These are phyloP conservation scores for Candolleomyces efflorescens DNA, from an alignment of 768 basidiomycete genomes.

Conservation along the genomic window DNA sequence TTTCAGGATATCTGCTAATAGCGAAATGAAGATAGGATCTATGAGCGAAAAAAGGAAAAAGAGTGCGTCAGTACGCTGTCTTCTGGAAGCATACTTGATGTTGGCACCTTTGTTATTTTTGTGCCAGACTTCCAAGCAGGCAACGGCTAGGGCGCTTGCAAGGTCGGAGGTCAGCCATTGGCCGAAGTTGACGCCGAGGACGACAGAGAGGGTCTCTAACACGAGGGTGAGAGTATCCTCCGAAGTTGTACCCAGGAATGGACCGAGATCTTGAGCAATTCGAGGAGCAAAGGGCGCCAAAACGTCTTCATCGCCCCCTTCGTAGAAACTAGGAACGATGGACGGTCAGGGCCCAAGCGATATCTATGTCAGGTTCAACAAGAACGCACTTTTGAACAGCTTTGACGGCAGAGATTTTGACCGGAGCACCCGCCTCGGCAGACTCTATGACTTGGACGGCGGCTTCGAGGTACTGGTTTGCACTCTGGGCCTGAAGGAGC, in stretches of 20 bases:
- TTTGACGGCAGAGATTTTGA: slow-evolving; percentile 93
- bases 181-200: slow-evolving; percentile 69
- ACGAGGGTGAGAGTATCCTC: slow-evolving; percentile 89
- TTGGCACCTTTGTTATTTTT: slow-evolving; percentile 77
- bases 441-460: slow-evolving; percentile 84
- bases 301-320: slow-evolving; percentile 55
- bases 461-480: slow-evolving; percentile 83
- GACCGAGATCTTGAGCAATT: slow-evolving; percentile 78
- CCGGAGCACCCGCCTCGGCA: slow-evolving; percentile 65
- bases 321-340: slow-evolving; percentile 58
- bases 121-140: slow-evolving; percentile 77
- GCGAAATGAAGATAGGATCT: slow-evolving; percentile 88
- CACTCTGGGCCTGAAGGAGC: slow-evolving; percentile 64
- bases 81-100: background rate
- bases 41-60: background rate
- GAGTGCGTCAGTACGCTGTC: slow-evolving; percentile 1
- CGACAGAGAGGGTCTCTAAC: slow-evolving; percentile 78
- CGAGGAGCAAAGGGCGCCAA: slow-evolving; percentile 63
- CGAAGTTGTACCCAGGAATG: slow-evolving; percentile 73
- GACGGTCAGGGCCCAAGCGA: slow-evolving; percentile 9
- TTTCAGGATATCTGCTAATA: slow-evolving; percentile 76
- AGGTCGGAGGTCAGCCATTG: slow-evolving; percentile 69
- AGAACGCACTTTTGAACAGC: slow-evolving; percentile 81
- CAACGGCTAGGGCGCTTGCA: slow-evolving; percentile 59
- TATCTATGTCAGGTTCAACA: background rate